Conservation (phyloP, 768 basidiomycete genomes). For the Leccinum variicolor region DNA sequence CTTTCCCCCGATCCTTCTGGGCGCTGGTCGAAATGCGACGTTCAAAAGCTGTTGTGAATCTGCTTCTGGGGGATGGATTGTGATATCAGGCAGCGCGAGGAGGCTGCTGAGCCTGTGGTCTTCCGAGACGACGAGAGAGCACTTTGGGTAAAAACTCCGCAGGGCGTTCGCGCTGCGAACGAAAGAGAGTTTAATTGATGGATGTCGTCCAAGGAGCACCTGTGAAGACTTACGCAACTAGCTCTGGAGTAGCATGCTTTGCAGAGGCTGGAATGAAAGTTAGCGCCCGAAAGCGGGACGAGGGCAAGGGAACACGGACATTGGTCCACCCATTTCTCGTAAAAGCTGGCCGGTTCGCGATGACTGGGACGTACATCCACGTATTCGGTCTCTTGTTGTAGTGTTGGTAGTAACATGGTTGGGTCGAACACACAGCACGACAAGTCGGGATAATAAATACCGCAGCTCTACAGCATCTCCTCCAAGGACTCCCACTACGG, state of each 20-base stretch:
- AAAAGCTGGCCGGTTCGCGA: slow-evolving; percentile 38
- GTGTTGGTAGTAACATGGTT: slow-evolving; percentile 11
- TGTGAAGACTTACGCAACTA: slow-evolving; percentile 40
- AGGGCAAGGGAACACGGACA: slow-evolving; percentile 31
- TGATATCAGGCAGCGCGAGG: slow-evolving; percentile 48
- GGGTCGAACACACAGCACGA: neutral
- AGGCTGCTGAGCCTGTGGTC: slow-evolving; percentile 46
- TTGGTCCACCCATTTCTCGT: slow-evolving; percentile 50
- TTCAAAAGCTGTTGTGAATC: slow-evolving; percentile 47
- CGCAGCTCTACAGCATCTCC: slow-evolving; percentile 7
- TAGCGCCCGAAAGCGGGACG: neutral
- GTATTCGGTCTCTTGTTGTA: slow-evolving; percentile 23
- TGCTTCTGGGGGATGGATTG: slow-evolving; percentile 43
- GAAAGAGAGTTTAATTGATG: neutral
- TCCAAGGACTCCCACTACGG: neutral
- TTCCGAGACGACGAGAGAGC: slow-evolving; percentile 54
- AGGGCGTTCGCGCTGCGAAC: slow-evolving; percentile 42
- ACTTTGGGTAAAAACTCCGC: slow-evolving; percentile 55
- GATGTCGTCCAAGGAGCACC: slow-evolving; percentile 1
- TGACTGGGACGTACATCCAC: slow-evolving; percentile 16
- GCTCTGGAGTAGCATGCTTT: slow-evolving; percentile 42
- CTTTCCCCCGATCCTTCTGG: slow-evolving; percentile 35
- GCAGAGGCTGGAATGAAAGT: slow-evolving; percentile 43
- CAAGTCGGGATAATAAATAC: slow-evolving; percentile 2
- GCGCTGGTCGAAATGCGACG: slow-evolving; percentile 46